These are phyloP conservation scores for Litchi chinensis DNA, from an alignment of 345 rosid species.

Conservation along the genomic window DNA sequence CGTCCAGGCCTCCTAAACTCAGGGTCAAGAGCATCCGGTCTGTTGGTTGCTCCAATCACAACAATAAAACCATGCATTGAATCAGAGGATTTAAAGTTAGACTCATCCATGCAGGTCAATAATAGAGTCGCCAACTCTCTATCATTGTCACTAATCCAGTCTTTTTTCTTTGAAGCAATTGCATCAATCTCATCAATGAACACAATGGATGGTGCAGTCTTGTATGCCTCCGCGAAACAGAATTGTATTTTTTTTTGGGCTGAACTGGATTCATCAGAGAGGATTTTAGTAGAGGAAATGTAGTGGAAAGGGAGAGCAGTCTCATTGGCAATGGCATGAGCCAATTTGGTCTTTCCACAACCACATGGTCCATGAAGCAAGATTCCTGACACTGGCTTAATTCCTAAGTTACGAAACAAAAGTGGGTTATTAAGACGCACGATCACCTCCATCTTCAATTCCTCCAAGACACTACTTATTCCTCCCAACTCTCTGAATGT, in stretches of 20 bases:
- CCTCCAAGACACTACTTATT: constrained; percentile 51
- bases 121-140: constrained; percentile 77
- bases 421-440: constrained; percentile 70
- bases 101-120: constrained; percentile 89
- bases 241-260: constrained; percentile 61
- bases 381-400: constrained; percentile 67
- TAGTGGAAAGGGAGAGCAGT: constrained; percentile 70
- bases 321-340: constrained; percentile 74
- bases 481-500: constrained; percentile 81
- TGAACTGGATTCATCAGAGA: constrained; percentile 39
- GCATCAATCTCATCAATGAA: constrained; percentile 95
- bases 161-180: constrained; percentile 39
- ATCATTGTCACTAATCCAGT: constrained; percentile 54
- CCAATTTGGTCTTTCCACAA: constrained; percentile 71
- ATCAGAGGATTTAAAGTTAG: constrained; percentile 35
- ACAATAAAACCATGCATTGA: constrained; percentile 57
- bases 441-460: constrained; percentile 65
- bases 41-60: constrained; percentile 88
- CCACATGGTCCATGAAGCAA: constrained; percentile 78
- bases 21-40: constrained; percentile 83
- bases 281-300: constrained; percentile 79
- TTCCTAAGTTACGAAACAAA: constrained; percentile 50
- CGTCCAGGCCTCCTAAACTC: constrained; percentile 86
- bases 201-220: constrained; percentile 77
- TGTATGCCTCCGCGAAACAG: constrained; percentile 72